Percentiles rank a stretch among this genome's conserved stretches.
Conservation (phyloP, 2,329 filamentous ascomycete species). For the Rhytidhysteron rufulum region DNA sequence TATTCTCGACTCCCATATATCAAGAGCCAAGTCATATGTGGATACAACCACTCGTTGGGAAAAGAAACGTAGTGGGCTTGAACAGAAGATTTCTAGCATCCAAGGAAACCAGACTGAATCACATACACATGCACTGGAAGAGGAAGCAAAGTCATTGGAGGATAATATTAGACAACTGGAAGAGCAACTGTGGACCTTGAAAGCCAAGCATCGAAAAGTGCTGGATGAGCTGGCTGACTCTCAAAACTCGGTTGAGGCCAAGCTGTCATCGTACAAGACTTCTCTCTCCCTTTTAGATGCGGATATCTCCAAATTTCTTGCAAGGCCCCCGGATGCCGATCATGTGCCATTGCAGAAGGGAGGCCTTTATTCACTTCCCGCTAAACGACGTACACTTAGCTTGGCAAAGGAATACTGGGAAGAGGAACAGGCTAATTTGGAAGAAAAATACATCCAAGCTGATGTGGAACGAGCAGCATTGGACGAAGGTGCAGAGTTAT, state of each 20-base stretch:
- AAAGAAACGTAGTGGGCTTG: constrained; percentile 53
- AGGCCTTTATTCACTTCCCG: constrained; percentile 58
- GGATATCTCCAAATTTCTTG: constrained; percentile 58
- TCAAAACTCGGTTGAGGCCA: constrained; percentile 64
- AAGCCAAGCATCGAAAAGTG: constrained; percentile 57
- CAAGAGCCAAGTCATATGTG: constrained; percentile 55
- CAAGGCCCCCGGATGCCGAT: constrained; percentile 47
- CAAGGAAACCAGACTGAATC: constrained; percentile 56
- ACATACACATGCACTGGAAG: constrained; percentile 49
- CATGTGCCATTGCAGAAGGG: constrained; percentile 24
- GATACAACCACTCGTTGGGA: constrained; percentile 57
- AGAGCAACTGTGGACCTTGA: constrained; percentile 58
- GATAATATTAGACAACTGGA: constrained; percentile 64
- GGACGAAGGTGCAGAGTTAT: constrained; percentile 63
- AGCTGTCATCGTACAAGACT: constrained; percentile 67
- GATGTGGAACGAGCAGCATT: constrained; percentile 62
- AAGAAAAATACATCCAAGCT: constrained; percentile 53
- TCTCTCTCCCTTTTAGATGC: constrained; percentile 64
- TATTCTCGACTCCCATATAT: constrained; percentile 55
- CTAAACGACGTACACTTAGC: constrained; percentile 62
- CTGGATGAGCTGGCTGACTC: constrained; percentile 59
- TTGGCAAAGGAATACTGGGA: constrained; percentile 72
- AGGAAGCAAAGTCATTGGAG: constrained; percentile 53
- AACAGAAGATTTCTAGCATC: constrained; percentile 53
- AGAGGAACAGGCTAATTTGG: constrained; percentile 56